Evolutionary conservation across 2,329 filamentous ascomycete species (phyloP).

Genomic region (Fusarium redolens): DNA sequence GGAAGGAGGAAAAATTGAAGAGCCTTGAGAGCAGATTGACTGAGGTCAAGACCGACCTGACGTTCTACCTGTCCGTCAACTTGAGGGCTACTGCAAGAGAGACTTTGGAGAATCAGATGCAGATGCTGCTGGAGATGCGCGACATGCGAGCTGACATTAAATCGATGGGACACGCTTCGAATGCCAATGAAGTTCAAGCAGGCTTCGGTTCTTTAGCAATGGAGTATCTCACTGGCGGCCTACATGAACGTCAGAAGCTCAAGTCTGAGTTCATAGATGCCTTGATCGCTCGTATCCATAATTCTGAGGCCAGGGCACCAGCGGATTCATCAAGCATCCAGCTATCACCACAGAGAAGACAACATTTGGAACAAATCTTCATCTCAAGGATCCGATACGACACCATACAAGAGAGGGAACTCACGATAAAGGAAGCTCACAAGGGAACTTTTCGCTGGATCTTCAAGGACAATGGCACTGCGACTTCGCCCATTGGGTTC

Average conservation of each 20-base stretch:
- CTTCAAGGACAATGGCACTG: background rate
- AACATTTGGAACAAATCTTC: background rate
- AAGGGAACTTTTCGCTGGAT: conserved; percentile 22
- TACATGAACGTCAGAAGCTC: background rate
- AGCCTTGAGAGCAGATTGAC: background rate
- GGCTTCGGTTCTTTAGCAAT: background rate
- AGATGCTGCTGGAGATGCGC: background rate
- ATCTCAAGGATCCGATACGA: conserved; percentile 10
- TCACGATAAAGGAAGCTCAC: conserved; percentile 12
- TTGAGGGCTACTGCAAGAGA: background rate
- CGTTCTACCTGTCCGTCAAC: background rate
- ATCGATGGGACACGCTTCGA: background rate
- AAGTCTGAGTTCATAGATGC: background rate
- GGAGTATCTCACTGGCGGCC: background rate
- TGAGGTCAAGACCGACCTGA: background rate
- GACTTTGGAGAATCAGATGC: background rate
- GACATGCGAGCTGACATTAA: background rate
- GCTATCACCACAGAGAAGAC: background rate
- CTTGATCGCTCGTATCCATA: background rate
- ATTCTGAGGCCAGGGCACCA: accelerated
- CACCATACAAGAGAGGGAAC: conserved; percentile 18
- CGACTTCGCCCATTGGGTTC: background rate
- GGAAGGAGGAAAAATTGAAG: conserved; percentile 7
- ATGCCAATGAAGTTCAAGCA: background rate
- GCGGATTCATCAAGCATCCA: background rate